These are phyloP conservation scores for Russula griseocarnosa DNA, from an alignment of 768 basidiomycete genomes.

Conservation along the genomic window DNA sequence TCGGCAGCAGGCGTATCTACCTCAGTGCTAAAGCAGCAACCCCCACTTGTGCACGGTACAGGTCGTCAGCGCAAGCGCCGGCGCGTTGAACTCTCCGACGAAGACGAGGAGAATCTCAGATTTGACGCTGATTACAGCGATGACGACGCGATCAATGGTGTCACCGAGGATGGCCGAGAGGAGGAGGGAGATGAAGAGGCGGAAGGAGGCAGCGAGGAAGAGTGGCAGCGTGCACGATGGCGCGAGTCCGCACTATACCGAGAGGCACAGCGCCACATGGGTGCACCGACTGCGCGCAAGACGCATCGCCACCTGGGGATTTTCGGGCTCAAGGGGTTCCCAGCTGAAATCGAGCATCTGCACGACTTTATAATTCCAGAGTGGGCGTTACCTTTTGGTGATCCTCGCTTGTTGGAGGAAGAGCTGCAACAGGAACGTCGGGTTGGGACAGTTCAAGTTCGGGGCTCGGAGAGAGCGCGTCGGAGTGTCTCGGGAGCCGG, in stretches of 20 bases:
- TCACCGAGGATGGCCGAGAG: background rate
- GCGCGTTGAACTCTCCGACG: conserved; percentile 21
- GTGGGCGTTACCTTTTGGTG: conserved; percentile 38
- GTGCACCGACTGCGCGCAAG: conserved; percentile 44
- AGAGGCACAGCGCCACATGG: conserved; percentile 48
- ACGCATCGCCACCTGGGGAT: conserved; percentile 52
- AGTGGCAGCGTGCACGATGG: conserved; percentile 3
- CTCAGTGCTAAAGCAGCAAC: background rate
- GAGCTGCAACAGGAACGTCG: no score
- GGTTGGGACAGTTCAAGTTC: no score
- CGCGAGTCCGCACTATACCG: conserved; percentile 38
- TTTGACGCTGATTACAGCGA: conserved; percentile 22
- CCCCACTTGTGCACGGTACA: background rate
- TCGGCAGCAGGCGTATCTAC: background rate
- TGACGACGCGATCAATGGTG: conserved; percentile 10
- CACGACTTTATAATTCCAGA: conserved; percentile 55
- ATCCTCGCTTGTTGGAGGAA: conserved; percentile 13
- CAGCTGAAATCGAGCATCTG: conserved; percentile 41
- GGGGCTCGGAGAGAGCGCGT: conserved; percentile 1
- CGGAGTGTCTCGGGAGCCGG: no score
- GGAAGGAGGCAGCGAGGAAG: conserved; percentile 13
- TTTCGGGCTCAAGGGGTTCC: conserved; percentile 58
- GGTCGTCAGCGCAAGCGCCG: conserved; percentile 17
- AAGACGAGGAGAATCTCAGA: conserved; percentile 28
- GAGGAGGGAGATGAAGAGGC: conserved; percentile 11